Conservation (phyloP, 257 asterid species). For the Fraxinus pennsylvanica region DNA sequence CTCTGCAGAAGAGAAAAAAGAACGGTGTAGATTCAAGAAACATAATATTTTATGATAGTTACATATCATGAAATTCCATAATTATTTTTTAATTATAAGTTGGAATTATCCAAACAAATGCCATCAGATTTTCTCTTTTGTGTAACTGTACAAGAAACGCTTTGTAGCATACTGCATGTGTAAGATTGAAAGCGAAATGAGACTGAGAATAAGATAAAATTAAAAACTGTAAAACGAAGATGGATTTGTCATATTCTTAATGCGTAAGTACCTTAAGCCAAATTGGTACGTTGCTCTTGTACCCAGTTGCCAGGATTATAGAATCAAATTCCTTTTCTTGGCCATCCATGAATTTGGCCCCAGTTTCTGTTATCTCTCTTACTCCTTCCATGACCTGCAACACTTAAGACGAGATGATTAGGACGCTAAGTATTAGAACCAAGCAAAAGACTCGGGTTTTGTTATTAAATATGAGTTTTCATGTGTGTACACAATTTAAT, state of each 20-base stretch:
- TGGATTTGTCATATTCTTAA: not conserved
- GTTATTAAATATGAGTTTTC: no score
- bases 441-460: no score
- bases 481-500: no score
- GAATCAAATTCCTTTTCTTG: slow-evolving; percentile 78
- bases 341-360: slow-evolving; percentile 81
- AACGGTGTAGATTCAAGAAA: slow-evolving; percentile 30
- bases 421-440: not conserved
- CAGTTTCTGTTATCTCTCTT: slow-evolving; percentile 66
- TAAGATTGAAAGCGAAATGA: slow-evolving; percentile 63
- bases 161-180: slow-evolving; percentile 75
- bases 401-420: not conserved
- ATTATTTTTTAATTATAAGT: slow-evolving; percentile 21
- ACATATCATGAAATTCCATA: slow-evolving; percentile 46
- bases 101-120: slow-evolving; percentile 69
- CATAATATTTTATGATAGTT: slow-evolving; percentile 49
- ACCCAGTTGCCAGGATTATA: slow-evolving; percentile 87
- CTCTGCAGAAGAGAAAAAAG: slow-evolving; percentile 32
- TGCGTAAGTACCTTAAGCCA: slow-evolving; percentile 79
- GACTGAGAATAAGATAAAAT: slow-evolving; percentile 42
- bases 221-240: not conserved
- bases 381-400: slow-evolving; percentile 70
- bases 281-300: slow-evolving; percentile 86
- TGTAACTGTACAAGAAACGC: slow-evolving; percentile 50
- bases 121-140: slow-evolving; percentile 76